These are phyloP conservation scores for Linnemannia elongata DNA, from an alignment of 192 early-diverging fungal species.

Conservation along the genomic window DNA sequence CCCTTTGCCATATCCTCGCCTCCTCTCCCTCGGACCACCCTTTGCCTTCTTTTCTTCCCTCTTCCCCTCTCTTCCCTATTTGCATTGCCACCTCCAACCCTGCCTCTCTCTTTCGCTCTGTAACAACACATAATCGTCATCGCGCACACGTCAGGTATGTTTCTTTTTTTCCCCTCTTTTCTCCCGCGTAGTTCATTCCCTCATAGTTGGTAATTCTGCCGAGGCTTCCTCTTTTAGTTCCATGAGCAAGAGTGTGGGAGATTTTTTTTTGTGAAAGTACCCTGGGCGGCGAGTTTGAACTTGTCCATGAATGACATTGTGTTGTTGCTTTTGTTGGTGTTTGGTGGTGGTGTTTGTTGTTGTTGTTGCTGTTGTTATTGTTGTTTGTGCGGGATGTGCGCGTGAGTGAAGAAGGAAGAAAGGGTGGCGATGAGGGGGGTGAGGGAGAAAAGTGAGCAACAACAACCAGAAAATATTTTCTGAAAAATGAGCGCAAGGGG, in stretches of 20 bases:
- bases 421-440: not conserved
- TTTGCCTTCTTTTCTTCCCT: not conserved
- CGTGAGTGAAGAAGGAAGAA: not conserved
- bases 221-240: not conserved
- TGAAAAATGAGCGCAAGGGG: not conserved
- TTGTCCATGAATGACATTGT: slow-evolving; percentile 55
- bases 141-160: not conserved
- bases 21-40: too few species aligned
- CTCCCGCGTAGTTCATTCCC: not conserved
- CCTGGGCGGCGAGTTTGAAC: slow-evolving; percentile 41
- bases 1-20: too few species aligned
- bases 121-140: not conserved
- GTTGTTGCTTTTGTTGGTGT: slow-evolving; percentile 1
- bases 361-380: not conserved
- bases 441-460: slow-evolving; percentile 8
- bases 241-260: not conserved
- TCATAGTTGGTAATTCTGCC: not conserved
- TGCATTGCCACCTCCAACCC: not conserved
- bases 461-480: not conserved
- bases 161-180: not conserved
- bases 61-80: not conserved
- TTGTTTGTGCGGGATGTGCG: not conserved
- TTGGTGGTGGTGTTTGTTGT: not conserved
- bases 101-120: not conserved
- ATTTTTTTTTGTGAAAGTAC: not conserved